Percentiles rank a stretch among this genome's conserved stretches.
phyloP scores from a whole-genome alignment of 108 stramenopile genomes.

The Mayamaea pseudoterrestris region DNA sequence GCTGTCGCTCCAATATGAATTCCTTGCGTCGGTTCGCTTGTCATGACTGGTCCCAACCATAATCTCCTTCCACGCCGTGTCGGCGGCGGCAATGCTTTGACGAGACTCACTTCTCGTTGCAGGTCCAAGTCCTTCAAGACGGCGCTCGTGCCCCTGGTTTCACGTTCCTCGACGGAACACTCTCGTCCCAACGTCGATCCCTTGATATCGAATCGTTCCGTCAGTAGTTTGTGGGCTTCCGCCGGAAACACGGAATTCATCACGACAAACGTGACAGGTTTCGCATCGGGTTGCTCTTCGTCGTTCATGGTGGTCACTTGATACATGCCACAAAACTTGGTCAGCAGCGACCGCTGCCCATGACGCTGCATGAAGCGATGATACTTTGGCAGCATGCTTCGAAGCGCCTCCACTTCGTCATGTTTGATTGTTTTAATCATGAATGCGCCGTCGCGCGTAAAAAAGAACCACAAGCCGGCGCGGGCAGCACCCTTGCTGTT shows the following conservation, averaged over 20 bases:
- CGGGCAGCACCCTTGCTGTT: constrained; percentile 81
- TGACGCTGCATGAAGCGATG: constrained; percentile 56
- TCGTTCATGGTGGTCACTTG: constrained; percentile 28
- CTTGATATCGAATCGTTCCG: constrained; percentile 80
- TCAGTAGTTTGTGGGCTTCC: constrained; percentile 45
- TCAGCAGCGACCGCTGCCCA: constrained; percentile 52
- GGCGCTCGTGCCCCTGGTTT: constrained; percentile 47
- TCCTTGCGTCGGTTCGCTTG: constrained; percentile 32
- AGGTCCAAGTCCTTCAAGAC: constrained; percentile 77
- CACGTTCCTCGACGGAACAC: constrained; percentile 53
- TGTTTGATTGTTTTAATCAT: constrained; percentile 82
- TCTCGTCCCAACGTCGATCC: constrained; percentile 79
- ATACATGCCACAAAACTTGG: constrained; percentile 82
- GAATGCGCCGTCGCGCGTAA: constrained; percentile 76
- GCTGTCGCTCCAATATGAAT: constrained; percentile 41
- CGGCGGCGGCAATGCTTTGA: neutral
- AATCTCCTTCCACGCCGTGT: constrained; percentile 5
- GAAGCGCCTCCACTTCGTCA: constrained; percentile 48
- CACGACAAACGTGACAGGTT: constrained; percentile 54
- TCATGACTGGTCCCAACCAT: neutral
- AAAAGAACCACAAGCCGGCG: constrained; percentile 71
- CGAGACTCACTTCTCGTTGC: constrained; percentile 40
- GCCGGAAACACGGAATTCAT: constrained; percentile 83
- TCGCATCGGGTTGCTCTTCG: neutral
- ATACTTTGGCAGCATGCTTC: constrained; percentile 68